Percentiles rank a stretch among this genome's conserved stretches.
Evolutionary conservation across 2,329 filamentous ascomycete species (phyloP).

Genomic region (Neonectria neomacrospora): DNA sequence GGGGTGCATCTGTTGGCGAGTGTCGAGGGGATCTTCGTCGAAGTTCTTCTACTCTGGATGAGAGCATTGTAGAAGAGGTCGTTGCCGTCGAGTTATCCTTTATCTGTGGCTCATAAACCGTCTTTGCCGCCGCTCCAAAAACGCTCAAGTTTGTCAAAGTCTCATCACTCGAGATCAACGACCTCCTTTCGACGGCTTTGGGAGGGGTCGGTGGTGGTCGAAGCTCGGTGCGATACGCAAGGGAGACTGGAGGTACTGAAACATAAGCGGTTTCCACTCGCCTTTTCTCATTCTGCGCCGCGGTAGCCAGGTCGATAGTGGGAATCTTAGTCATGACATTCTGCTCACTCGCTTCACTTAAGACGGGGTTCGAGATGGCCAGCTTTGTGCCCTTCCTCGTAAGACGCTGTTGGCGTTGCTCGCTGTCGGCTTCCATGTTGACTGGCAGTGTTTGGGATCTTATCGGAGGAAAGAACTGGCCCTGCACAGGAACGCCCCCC

Average conservation of each 20-base stretch:
- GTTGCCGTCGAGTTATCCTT: slow-evolving; percentile 48
- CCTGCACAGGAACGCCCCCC: slow-evolving; percentile 54
- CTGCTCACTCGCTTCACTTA: slow-evolving; percentile 48
- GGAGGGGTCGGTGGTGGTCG: slow-evolving; percentile 49
- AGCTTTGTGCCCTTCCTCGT: slow-evolving; percentile 52
- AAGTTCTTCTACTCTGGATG: slow-evolving; percentile 61
- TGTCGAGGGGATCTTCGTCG: slow-evolving; percentile 64
- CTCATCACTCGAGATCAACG: slow-evolving; percentile 53
- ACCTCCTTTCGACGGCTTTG: slow-evolving; percentile 50
- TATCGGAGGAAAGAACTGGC: slow-evolving; percentile 56
- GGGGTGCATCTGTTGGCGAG: slow-evolving; percentile 18
- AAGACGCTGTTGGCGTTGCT: slow-evolving; percentile 42
- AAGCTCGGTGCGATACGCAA: slow-evolving; percentile 52
- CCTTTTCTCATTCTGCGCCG: slow-evolving; percentile 58
- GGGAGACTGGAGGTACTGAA: slow-evolving; percentile 46
- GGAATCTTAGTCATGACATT: slow-evolving; percentile 58
- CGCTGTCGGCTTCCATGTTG: slow-evolving; percentile 26
- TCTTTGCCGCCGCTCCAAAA: slow-evolving; percentile 8
- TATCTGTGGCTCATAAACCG: slow-evolving; percentile 2
- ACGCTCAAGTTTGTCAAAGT: slow-evolving; percentile 41
- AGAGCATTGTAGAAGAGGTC: slow-evolving; percentile 61
- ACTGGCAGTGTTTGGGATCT: slow-evolving; percentile 45
- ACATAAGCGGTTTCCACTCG: slow-evolving; percentile 50
- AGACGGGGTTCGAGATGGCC: slow-evolving; percentile 62
- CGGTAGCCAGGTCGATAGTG: slow-evolving; percentile 62